Base-by-base conservation (phyloP, 2,329 filamentous ascomycete genomes). In the Escovopsis weberi region DNA sequence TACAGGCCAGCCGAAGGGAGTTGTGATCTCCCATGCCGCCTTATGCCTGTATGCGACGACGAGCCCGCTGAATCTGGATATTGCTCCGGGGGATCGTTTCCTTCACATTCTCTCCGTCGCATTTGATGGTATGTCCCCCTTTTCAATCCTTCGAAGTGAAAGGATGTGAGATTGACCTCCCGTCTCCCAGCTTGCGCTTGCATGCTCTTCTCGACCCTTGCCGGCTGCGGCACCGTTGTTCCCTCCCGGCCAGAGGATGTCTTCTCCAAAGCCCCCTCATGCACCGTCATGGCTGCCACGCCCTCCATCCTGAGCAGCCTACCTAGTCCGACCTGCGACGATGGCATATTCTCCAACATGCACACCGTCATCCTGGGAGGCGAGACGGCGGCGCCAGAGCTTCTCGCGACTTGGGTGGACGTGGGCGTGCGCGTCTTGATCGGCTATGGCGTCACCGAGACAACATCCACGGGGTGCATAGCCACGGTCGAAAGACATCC, bases 371-470 rank as follows among this genome's bases (percentile, higher is more conserved):
- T 45, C 12, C 39, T 45, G 7, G 43, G 43, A 4, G 43, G 43
- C 2, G 43, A 45, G 33, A 42, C 43, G 3, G 43, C 43, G 15
- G 30, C 26, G 10, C 23, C 36, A 15, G 40, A 39, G 5, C 38
- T 45, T 6, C 37, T 45, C 12, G 33, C 18, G 2, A 15, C 40
- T 6, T 39, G 40, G 37, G 6, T 45, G 11, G 43, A 45, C 33
- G 36, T 40, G 26, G 40, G 43, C 18, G 18, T 45, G 33, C 40
- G 40, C 33, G 40, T 45, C 8, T 36, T 45, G 4, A 6, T 37
- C 18, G 43, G 39, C 10, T 45, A 45, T 39, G 43, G 43, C 23
- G 40, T 32, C 15, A 45, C 43, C 15, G 43, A 45, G 26, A 45
- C 43, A 11, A 37, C 43, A 12, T 41, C 43, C 6, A 38, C 42